phyloP scores from a whole-genome alignment of 768 basidiomycete species.

The Pulveroboletus sp. region DNA sequence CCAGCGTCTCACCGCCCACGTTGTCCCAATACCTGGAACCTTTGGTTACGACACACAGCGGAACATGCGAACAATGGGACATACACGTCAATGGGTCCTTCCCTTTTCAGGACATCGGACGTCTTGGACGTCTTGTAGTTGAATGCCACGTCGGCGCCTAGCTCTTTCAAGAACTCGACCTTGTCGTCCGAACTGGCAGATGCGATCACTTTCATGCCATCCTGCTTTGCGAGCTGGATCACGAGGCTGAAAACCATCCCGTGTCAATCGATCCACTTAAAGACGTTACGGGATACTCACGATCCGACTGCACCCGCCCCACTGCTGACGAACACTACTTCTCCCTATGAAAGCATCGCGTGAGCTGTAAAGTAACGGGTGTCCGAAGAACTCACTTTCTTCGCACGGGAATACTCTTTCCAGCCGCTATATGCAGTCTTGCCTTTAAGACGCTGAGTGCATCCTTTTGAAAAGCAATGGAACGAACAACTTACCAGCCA shows the following conservation, averaged over 20 bases:
- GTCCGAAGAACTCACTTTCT: conserved; percentile 20
- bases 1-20: conserved; percentile 58
- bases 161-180: conserved; percentile 51
- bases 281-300: conserved; percentile 32
- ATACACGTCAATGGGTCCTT: conserved; percentile 57
- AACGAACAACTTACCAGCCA: conserved; percentile 10
- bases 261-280: background rate
- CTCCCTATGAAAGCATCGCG: conserved; percentile 33
- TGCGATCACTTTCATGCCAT: conserved; percentile 63
- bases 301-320: conserved; percentile 55
- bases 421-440: conserved; percentile 27
- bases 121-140: conserved; percentile 66
- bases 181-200: conserved; percentile 75
- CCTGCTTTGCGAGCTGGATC: conserved; percentile 47
- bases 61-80: background rate
- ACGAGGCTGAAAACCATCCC: conserved; percentile 33
- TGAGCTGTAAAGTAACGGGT: background rate
- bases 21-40: conserved; percentile 36
- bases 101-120: conserved; percentile 45
- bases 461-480: conserved; percentile 7
- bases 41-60: background rate
- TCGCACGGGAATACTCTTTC: conserved; percentile 28
- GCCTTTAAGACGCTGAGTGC: conserved; percentile 7
- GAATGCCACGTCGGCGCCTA: conserved; percentile 69
- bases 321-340: conserved; percentile 46